Evolutionary conservation across 257 asterid species (phyloP), one percentile per base, ranked within the genome.

Genomic region (Pogostemon cablin): DNA sequence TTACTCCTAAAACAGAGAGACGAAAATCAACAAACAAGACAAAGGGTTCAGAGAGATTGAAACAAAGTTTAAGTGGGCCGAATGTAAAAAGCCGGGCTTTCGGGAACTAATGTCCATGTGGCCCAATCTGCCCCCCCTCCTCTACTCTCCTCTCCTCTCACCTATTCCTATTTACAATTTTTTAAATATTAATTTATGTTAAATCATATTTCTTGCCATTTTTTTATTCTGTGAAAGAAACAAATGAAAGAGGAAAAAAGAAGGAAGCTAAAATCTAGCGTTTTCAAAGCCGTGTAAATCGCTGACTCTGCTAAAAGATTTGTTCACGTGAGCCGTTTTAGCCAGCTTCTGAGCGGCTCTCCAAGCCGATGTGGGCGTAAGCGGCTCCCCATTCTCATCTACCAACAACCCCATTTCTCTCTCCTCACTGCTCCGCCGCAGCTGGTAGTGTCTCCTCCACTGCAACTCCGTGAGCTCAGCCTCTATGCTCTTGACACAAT

Each of bases 281-380:
- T 90, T 92, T 76, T 92, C 98, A 41, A 92, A 92, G 75, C 98
- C 97, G 81, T 92, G 97, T 75, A 90, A 75, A 62, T 92, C 96
- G 67, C 85, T 58, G 58, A 80, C 87, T 80, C 86, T 72, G 71
- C 77, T 80, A 42, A 76, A n/a, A 3, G 88, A 80, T 66, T 81
- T 86, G 83, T 81, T 78, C 67, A 56, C 70, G 58, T 73, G 77
- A 25, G 86, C 88, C 65, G 80, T 79, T 65, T 79, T 84, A 71
- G 87, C 84, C 71, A 83, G 84, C 85, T 86, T 88, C 83, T 87
- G 89, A 48, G 95, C 92, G 65, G 90, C 86, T 68, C 85, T 84
- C 86, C 90, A 83, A 67, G 95, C 95, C 70, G 96, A 86, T 3
- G 83, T 77, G 9, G 95, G 98, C 71, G 93, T 87, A 0, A 89